Base-by-base conservation (phyloP, 2,329 filamentous ascomycete species). In the Stagonosporopsis vannaccii region DNA sequence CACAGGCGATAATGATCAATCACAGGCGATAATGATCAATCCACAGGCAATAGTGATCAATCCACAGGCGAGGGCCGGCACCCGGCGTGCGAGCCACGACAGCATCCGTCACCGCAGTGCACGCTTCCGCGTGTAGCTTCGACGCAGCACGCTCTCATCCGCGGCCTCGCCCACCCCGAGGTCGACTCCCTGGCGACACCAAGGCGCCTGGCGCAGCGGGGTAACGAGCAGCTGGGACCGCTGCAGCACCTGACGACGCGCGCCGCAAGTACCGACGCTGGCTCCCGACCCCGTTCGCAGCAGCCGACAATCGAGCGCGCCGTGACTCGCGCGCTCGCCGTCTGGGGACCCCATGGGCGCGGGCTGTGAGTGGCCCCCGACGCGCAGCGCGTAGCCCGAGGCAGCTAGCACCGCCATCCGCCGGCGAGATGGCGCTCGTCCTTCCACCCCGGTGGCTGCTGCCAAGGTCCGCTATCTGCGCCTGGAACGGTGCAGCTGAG, bases 231-330 rank as follows among this genome's bases (percentile, higher is more conserved):
- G 30, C 44, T 26, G 43, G 33, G 47, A 43, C 26, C 26, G 12
- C 37, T n/a, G 51, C 25, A 48, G 26, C 47, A 25, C 15, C 36
- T 43, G 12, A 37, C 28, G 28, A 13, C 25, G 28, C 42, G 13
- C 25, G 32, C 19, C 46, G 43, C 44, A 58, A 49, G 54, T 58
- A 61, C 60, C 60, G 58, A 56, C 23, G 20, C 45, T 40, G 37
- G 39, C 58, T 55, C 30, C 60, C 55, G 58, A 56, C 20, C 12
- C 47, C 48, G 37, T 46, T 32, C 13, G 6, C 43, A 44, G 44
- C 28, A 55, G 51, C 59, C 59, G 61, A 43, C 53, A 36, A 15
- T 6, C 15, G 3, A 22, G 17, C 35, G 17, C n/a, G 17, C 26
- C 26, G 32, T 12, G 23, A 36, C 23, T 37, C 54, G 32, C 49